A percentile compares a stretch with the other conserved stretches of the same genome.
Evolutionary conservation across 2,329 filamentous ascomycete genomes (phyloP).

Genomic region (Trichoderma hamatum): DNA sequence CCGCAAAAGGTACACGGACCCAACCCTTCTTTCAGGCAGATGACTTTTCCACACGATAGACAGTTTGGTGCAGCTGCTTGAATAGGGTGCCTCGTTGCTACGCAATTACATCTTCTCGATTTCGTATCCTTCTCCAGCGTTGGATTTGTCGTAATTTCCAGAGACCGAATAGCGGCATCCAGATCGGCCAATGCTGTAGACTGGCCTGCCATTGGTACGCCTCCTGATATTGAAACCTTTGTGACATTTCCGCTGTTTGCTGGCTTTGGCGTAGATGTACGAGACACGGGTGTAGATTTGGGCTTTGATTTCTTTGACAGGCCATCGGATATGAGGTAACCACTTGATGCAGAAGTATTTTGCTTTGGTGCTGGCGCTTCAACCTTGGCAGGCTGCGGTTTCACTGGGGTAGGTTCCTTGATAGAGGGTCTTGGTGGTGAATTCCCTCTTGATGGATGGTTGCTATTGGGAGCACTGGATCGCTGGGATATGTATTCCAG

Average conservation of each 20-base stretch:
- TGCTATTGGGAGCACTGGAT: slow-evolving; percentile 45
- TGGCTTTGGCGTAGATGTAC: slow-evolving; percentile 59
- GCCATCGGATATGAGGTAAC: slow-evolving; percentile 77
- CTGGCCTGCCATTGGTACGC: slow-evolving; percentile 79
- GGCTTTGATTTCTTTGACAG: slow-evolving; percentile 57
- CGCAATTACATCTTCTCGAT: slow-evolving; percentile 79
- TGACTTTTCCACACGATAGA: slow-evolving; percentile 87
- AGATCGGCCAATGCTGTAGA: slow-evolving; percentile 72
- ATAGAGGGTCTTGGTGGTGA: slow-evolving; percentile 37
- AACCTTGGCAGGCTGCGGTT: background rate
- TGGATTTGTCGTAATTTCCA: slow-evolving; percentile 93
- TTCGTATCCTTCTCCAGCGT: slow-evolving; percentile 55
- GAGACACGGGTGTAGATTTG: slow-evolving; percentile 55
- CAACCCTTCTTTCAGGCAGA: slow-evolving; percentile 91
- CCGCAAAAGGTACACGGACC: slow-evolving; percentile 93
- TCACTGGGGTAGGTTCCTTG: slow-evolving; percentile 44
- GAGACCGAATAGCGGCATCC: slow-evolving; percentile 79
- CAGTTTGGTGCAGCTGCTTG: slow-evolving; percentile 94
- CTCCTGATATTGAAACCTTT: slow-evolving; percentile 74
- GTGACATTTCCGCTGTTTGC: slow-evolving; percentile 51
- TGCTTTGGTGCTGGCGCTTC: slow-evolving; percentile 47
- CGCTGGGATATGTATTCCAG: slow-evolving; percentile 70
- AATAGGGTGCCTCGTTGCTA: slow-evolving; percentile 83
- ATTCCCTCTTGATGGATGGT: slow-evolving; percentile 43
- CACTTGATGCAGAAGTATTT: slow-evolving; percentile 67